Conservation (phyloP, 495 filamentous ascomycete genomes). For the Trichoderma erinaceum region DNA sequence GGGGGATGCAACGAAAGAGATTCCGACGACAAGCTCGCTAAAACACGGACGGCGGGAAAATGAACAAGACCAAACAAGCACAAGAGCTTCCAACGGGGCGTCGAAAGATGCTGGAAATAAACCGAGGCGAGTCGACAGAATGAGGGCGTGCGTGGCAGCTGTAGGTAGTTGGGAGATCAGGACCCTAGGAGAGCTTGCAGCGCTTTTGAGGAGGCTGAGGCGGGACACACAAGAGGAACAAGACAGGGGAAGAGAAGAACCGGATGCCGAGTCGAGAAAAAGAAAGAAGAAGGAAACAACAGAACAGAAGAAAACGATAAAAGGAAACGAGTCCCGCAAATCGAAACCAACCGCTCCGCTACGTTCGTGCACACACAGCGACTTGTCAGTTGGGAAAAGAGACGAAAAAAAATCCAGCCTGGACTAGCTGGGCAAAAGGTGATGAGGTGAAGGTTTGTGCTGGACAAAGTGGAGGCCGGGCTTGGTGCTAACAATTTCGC, state of each 20-base stretch:
- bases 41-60: not conserved
- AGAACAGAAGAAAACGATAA: constrained; percentile 11
- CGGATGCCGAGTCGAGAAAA: not conserved
- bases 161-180: not conserved
- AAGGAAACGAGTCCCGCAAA: constrained; percentile 14
- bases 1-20: constrained; percentile 8
- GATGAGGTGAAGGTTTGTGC: not conserved
- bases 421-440: not conserved
- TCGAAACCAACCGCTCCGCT: constrained; percentile 11
- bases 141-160: not conserved
- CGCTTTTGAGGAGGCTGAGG: constrained; percentile 17
- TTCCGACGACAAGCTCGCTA: constrained; percentile 2
- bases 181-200: constrained; percentile 5
- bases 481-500: not conserved
- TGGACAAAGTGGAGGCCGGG: constrained; percentile 3
- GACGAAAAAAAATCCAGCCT: not conserved
- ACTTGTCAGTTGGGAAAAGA: not conserved
- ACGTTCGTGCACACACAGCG: constrained; percentile 4
- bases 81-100: not conserved
- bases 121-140: not conserved
- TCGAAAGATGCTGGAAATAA: not conserved
- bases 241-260: not conserved
- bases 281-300: constrained; percentile 9
- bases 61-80: not conserved
- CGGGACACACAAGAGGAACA: constrained; percentile 18